These are phyloP conservation scores for Trichomonas gallinae DNA, from an alignment of 208 protist genomes.

Conservation along the genomic window DNA sequence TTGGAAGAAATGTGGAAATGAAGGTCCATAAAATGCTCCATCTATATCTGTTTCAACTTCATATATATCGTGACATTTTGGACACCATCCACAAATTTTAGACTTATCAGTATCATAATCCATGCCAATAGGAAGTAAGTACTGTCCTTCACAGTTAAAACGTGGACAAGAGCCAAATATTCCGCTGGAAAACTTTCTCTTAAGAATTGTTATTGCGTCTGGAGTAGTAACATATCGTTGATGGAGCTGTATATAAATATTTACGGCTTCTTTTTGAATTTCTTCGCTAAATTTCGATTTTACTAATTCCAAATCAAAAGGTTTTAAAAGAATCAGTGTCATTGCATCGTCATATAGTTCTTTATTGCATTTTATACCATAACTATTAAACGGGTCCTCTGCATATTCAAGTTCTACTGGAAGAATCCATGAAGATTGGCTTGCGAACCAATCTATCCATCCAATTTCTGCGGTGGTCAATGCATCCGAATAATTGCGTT, in stretches of 20 bases:
- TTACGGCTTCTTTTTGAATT: not conserved
- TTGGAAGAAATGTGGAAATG: not conserved
- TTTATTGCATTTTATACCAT: not conserved
- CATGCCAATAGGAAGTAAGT: not conserved
- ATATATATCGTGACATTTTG: conserved; percentile 14
- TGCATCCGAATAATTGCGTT: not conserved
- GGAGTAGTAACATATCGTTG: not conserved
- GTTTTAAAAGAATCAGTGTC: not conserved
- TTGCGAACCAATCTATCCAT: not conserved
- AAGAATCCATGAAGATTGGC: not conserved
- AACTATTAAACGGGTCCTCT: not conserved
- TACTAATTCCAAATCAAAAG: not conserved
- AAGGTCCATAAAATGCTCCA: not conserved
- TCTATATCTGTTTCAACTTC: not conserved
- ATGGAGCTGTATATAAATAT: not conserved
- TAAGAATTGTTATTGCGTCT: not conserved
- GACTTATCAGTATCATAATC: not conserved
- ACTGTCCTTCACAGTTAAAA: not conserved
- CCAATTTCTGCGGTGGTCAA: not conserved
- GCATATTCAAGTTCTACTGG: not conserved
- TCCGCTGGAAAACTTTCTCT: not conserved
- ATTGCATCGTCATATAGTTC: not conserved
- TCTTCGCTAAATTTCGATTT: not conserved
- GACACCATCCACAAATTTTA: not conserved
- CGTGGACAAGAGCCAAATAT: not conserved